Evolutionary conservation across 2,329 filamentous ascomycete genomes (phyloP).

Genomic region (Didymella pinodella): DNA sequence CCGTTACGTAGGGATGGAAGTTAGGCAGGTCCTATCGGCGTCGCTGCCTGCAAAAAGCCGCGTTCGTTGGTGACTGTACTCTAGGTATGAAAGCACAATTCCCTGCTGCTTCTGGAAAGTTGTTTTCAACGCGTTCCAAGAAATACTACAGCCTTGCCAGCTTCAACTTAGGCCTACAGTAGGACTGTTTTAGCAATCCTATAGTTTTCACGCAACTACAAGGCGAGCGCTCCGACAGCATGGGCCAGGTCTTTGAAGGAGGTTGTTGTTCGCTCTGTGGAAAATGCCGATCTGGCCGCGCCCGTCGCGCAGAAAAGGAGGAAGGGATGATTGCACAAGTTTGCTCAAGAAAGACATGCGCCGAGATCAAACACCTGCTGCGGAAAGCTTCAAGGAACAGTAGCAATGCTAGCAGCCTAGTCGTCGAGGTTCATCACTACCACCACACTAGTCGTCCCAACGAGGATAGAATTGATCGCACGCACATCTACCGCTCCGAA

Average conservation of each 20-base stretch:
- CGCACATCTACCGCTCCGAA: conserved; percentile 1
- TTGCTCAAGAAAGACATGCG: conserved; percentile 16
- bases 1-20: no score
- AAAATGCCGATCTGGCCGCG: not conserved
- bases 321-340: conserved; percentile 11
- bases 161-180: not conserved
- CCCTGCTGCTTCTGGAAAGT: not conserved
- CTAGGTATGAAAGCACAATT: conserved; percentile 1
- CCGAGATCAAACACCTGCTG: conserved; percentile 9
- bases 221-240: conserved; percentile 3
- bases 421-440: conserved; percentile 16
- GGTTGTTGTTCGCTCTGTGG: conserved; percentile 13
- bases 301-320: conserved; percentile 2
- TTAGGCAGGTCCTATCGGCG: not conserved
- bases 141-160: not conserved
- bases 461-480: conserved; percentile 8
- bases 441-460: conserved; percentile 11
- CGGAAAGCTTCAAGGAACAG: not conserved
- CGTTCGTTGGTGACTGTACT: not conserved
- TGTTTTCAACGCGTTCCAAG: not conserved
- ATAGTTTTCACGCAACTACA: conserved; percentile 1
- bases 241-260: not conserved
- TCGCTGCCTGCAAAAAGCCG: not conserved
- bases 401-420: conserved; percentile 15
- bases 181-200: not conserved